phyloP scores from a whole-genome alignment of 306 rosid genomes.

The Aeschynomene evenia region DNA sequence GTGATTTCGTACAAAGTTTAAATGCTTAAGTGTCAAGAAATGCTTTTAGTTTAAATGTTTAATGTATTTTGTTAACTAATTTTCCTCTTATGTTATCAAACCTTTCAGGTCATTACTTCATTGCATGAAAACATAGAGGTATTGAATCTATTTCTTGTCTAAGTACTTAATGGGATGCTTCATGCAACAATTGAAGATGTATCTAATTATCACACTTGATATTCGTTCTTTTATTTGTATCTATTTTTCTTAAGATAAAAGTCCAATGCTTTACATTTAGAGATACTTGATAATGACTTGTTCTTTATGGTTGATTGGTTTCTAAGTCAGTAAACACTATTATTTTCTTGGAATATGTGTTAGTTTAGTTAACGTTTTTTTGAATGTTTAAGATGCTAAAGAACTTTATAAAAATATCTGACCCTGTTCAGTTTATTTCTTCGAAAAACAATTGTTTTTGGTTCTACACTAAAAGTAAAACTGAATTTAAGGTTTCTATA shows the following conservation, averaged over 20 bases:
- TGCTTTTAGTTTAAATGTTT: not conserved
- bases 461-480: slow-evolving; percentile 25
- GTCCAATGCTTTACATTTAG: slow-evolving; percentile 5
- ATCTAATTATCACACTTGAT: not conserved
- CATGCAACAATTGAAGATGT: not conserved
- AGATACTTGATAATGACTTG: slow-evolving; percentile 5
- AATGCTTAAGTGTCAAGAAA: not conserved
- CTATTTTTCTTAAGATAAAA: slow-evolving; percentile 4
- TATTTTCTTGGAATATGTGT: slow-evolving; percentile 6
- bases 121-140: slow-evolving; percentile 77
- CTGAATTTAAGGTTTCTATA: slow-evolving; percentile 5
- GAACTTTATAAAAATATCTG: slow-evolving; percentile 5
- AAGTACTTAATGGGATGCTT: slow-evolving; percentile 9
- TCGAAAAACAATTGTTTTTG: slow-evolving; percentile 6
- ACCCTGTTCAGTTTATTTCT: not conserved
- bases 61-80: slow-evolving; percentile 24
- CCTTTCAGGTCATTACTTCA: slow-evolving; percentile 72
- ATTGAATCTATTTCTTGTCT: slow-evolving; percentile 9
- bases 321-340: slow-evolving; percentile 1
- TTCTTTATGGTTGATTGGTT: slow-evolving; percentile 30
- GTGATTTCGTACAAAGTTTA: not conserved
- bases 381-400: not conserved
- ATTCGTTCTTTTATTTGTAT: slow-evolving; percentile 2
- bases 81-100: slow-evolving; percentile 1
- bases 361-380: slow-evolving; percentile 7